A percentile compares a stretch with the other conserved stretches of the same genome.
phyloP scores from a whole-genome alignment of 177 flowering plant species.

The Telopea speciosissima region DNA sequence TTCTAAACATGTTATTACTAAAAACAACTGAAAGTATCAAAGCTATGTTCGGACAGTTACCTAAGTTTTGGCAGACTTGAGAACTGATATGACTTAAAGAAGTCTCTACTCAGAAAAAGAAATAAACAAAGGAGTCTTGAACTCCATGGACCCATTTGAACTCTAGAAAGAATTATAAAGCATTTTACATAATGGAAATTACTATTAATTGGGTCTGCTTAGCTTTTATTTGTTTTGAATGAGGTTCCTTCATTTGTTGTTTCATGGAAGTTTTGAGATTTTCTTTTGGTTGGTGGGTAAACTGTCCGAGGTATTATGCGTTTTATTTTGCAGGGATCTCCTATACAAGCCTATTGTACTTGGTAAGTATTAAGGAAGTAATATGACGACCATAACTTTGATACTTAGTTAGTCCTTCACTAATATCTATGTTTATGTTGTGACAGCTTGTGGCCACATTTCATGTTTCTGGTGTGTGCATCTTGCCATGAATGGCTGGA shows the following conservation, averaged over 20 bases:
- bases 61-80: too few relatives aligned
- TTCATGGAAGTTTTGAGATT: neutral
- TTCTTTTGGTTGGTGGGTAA: conserved; percentile 1
- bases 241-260: neutral
- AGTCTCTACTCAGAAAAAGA: too few relatives aligned
- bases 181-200: neutral
- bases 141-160: neutral
- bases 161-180: neutral
- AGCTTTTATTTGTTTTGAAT: neutral
- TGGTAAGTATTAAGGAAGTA: conserved; percentile 28
- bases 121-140: neutral
- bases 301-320: conserved; percentile 8
- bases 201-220: neutral
- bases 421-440: conserved; percentile 5
- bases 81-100: too few relatives aligned
- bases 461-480: conserved; percentile 91
- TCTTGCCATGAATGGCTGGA: conserved; percentile 36
- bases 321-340: conserved; percentile 57
- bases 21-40: too few relatives aligned
- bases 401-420: neutral
- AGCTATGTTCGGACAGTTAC: too few relatives aligned
- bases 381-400: neutral
- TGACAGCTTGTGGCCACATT: conserved; percentile 83
- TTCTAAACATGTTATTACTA: too few relatives aligned
- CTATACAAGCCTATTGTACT: conserved; percentile 81